Base-by-base conservation (phyloP, 192 early-diverging fungal genomes). In the Lunasporangiospora selenospora region DNA sequence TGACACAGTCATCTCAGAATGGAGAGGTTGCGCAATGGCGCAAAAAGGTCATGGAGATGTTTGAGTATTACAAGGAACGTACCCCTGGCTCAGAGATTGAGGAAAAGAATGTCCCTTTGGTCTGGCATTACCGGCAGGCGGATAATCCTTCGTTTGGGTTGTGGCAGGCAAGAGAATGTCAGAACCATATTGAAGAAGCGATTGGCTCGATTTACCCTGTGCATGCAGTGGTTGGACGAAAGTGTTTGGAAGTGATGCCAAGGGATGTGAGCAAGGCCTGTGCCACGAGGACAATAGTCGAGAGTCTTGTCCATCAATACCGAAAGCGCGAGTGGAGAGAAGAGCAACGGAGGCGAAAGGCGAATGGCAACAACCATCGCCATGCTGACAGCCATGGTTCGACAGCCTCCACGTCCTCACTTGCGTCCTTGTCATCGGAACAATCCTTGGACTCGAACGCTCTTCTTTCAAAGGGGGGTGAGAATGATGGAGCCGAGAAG, bases 101-200 rank as follows among this genome's bases (percentile, higher is more conserved):
- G 66, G 63, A 82, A 26, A 89, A 90, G 63, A 87, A 92, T 51
- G 63, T 82, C 15, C 75, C 77, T 7, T 75, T 89, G 36, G 84
- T 89, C 29, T 91, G 89, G 80, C 85, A 88, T 52, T 88, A 84
- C 59, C 65, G 76, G 18, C 49, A 45, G 6, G 81, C 81, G 6
- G 87, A 88, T 43, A 67, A 75, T 50, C 48, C 64, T 26, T 47
- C 31, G 29, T 88, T 85, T 66, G 83, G 81, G 59, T 62, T 76
- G 16, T 91, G 90, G 89, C 88, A 90, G 62, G 89, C 89, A 29
- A 82, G 85, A 24, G 90, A 92, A 75, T 91, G 89, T 66, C 83
- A 87, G 47, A 92, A 92, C 65, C 90, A 92, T 55, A 91, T 92
- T 53, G 79, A 84, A 62, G 81, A 86, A 33, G 58, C 85, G 9